Conservation (phyloP, 495 filamentous ascomycete genomes). For the Penicillium diatomitis region DNA sequence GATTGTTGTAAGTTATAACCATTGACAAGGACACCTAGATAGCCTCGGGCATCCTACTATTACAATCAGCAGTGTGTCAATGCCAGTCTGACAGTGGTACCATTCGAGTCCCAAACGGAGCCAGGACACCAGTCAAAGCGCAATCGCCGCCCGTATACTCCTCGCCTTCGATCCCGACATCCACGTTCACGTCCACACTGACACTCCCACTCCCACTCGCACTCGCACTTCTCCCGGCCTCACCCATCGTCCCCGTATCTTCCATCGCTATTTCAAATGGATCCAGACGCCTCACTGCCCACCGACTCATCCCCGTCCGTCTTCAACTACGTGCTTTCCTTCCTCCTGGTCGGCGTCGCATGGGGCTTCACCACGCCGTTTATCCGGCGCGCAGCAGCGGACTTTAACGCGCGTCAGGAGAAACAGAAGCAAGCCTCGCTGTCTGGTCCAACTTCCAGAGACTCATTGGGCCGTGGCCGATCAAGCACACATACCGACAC, state of each 20-base stretch:
- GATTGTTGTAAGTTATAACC: not conserved
- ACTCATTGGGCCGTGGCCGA: slow-evolving; percentile 7
- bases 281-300: slow-evolving; percentile 20
- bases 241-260: too few species aligned
- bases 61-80: too few species aligned
- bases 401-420: slow-evolving; percentile 46
- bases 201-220: too few species aligned
- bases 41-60: not conserved
- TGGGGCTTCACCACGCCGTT: slow-evolving; percentile 64
- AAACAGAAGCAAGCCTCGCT: slow-evolving; percentile 2
- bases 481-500: not conserved
- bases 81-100: too few species aligned
- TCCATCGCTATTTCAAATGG: slow-evolving; percentile 10
- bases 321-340: slow-evolving; percentile 75
- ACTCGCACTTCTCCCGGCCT: too few species aligned
- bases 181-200: not conserved
- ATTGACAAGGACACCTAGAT: not conserved
- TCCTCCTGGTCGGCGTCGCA: slow-evolving; percentile 82
- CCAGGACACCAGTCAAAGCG: too few species aligned
- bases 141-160: too few species aligned
- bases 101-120: too few species aligned
- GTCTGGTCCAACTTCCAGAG: not conserved
- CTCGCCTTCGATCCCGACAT: not conserved
- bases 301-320: slow-evolving; percentile 52
- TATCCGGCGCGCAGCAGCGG: slow-evolving; percentile 49